Conservation (phyloP, 2,329 filamentous ascomycete species). For the Pseudomassariella vexata region DNA sequence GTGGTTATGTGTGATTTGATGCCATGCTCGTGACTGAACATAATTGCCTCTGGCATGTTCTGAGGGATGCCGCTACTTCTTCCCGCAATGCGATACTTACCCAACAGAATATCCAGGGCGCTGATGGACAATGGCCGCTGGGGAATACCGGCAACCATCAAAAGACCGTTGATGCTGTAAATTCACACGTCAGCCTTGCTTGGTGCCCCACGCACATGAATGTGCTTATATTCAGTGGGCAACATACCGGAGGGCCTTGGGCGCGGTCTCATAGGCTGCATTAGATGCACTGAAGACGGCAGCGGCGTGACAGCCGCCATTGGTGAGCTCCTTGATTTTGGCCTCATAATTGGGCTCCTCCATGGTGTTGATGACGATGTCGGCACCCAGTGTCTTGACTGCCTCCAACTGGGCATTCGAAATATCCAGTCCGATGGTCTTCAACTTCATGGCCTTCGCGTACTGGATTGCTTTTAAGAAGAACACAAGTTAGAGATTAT, state of each 20-base stretch:
- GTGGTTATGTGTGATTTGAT: too few relatives aligned
- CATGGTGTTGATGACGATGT: conserved; percentile 9
- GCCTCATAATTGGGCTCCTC: conserved; percentile 2
- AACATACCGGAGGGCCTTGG: conserved; percentile 3
- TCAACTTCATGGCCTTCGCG: conserved; percentile 17
- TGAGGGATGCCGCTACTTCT: too few relatives aligned
- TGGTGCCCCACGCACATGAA: too few relatives aligned
- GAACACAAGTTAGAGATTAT: not conserved
- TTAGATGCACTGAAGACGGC: conserved; percentile 1
- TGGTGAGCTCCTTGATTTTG: conserved; percentile 1
- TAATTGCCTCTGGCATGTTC: too few relatives aligned
- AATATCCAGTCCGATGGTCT: conserved; percentile 18
- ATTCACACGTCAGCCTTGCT: too few relatives aligned
- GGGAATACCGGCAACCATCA: conserved; percentile 12
- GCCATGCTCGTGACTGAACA: too few relatives aligned
- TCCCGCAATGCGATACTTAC: too few relatives aligned
- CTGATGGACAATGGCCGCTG: conserved; percentile 8
- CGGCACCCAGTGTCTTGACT: conserved; percentile 6
- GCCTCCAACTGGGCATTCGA: conserved; percentile 10
- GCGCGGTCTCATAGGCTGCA: not conserved
- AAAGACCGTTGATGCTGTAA: conserved; percentile 9
- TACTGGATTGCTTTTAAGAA: conserved; percentile 10
- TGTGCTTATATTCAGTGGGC: too few relatives aligned
- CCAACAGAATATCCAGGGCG: conserved; percentile 1
- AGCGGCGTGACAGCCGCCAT: conserved; percentile 1